Base-by-base conservation (phyloP, 2,329 filamentous ascomycete genomes). In the Lachnellula willkommii region DNA sequence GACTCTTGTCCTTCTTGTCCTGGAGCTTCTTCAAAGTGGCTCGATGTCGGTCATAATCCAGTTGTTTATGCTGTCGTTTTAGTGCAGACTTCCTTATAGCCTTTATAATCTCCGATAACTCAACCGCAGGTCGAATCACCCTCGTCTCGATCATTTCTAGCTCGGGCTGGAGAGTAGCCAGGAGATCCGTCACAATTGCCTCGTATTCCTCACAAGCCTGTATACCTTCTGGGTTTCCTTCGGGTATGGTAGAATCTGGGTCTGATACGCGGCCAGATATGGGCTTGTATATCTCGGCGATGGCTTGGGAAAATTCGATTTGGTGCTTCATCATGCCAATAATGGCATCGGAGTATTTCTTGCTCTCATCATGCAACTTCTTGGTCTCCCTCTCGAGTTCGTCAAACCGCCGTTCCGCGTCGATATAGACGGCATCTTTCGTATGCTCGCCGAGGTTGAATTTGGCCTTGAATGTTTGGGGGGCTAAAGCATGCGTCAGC, bases 261-360 rank as follows among this genome's bases (percentile, higher is more conserved):
- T 99, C 94, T 47, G 93, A 97, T 73, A 95, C 82, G 69, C 94
- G 88, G 54, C 94, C 94, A 54, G 93, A 96, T 67, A 99, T 99
- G 65, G 94, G 94, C 72, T 95, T 95, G 80, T 99, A 99, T 68
- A 99, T 88, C 73, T 99, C 94, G 62, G 88, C 87, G 78, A 96
- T 93, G 63, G 92, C 90, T 75, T 96, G 85, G 66, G 93, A 96
- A 77, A 99, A 99, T 71, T 95, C 93, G 74, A 99, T 97, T 77
- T 99, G 94, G 75, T 97, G 92, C 70, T 79, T 83, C 68, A 99
- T 82, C 94, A 99, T 99, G 79, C 88, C 89, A 76, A 97, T 96
- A 76, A 99, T 96, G 70, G 94, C 90, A 53, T 96, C 86, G 68
- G 95, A 96, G 74, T 99, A 99, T 76, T 95, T 96, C 73, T 92